phyloP scores from a whole-genome alignment of 1,284 basidiomycete species.

The Heliocybe sulcata region DNA sequence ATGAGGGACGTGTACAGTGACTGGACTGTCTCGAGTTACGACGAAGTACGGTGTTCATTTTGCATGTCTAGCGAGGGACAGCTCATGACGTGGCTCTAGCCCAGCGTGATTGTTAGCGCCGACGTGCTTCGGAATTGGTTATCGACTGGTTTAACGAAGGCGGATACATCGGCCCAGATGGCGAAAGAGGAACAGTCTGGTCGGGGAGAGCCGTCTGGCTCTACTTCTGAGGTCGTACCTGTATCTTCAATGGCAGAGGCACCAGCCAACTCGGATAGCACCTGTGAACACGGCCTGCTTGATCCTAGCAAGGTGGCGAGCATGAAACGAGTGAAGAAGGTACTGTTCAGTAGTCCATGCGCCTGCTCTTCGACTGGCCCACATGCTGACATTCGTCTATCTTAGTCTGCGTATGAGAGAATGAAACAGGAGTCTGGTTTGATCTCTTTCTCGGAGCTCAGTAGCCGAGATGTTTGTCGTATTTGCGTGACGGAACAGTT shows the following conservation, averaged over 20 bases:
- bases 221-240: neutral
- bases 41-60: too few species aligned
- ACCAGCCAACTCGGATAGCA: conserved; percentile 28
- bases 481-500: conserved; percentile 54
- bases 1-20: too few species aligned
- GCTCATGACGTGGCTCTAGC: too few species aligned
- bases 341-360: conserved; percentile 19
- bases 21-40: too few species aligned
- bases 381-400: conserved; percentile 3
- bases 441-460: conserved; percentile 37
- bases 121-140: too few species aligned
- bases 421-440: conserved; percentile 40
- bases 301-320: conserved; percentile 46
- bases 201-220: neutral
- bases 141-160: too few species aligned
- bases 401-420: conserved; percentile 40
- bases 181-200: too few species aligned
- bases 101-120: too few species aligned
- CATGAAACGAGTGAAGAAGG: conserved; percentile 61
- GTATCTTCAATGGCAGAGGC: conserved; percentile 9
- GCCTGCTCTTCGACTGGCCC: conserved; percentile 2
- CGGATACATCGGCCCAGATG: too few species aligned
- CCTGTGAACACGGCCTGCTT: conserved; percentile 53
- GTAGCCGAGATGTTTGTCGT: conserved; percentile 48
- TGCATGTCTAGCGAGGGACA: too few species aligned